Evolutionary conservation across 78 protist species (phyloP).

Genomic region (Dictyostelium firmibasis): DNA sequence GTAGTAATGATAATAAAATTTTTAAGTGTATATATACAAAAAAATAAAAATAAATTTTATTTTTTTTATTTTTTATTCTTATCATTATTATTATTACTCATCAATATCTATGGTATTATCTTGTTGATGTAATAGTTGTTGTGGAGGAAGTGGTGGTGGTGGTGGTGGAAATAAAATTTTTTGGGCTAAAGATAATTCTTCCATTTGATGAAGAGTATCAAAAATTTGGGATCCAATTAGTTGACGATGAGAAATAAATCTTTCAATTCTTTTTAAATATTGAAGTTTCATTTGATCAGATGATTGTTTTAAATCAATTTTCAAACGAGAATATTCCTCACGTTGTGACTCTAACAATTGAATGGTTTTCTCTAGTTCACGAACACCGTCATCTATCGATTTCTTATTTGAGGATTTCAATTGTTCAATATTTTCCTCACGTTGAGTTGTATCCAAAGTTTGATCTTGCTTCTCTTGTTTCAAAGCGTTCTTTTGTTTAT

Average conservation of each 20-base stretch:
- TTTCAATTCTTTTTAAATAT: background rate
- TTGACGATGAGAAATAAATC: background rate
- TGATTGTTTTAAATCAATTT: background rate
- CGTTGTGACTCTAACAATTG: background rate
- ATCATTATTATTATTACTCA: background rate
- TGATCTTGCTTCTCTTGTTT: background rate
- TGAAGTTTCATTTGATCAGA: background rate
- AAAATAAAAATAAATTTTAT: background rate
- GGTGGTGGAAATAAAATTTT: background rate
- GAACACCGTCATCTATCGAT: background rate
- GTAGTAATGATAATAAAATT: background rate
- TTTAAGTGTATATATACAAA: background rate
- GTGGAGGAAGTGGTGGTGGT: background rate
- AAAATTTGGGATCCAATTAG: background rate
- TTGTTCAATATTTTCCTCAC: conserved; percentile 3
- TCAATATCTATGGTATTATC: background rate
- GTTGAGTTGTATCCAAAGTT: background rate
- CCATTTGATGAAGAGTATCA: background rate
- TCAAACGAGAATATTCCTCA: background rate
- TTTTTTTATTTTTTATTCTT: background rate
- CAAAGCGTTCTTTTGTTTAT: background rate
- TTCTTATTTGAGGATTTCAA: background rate
- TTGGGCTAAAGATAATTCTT: background rate
- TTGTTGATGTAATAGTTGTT: background rate
- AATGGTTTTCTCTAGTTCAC: background rate